Base-by-base conservation (phyloP, 306 rosid species). In the Inga oerstediana region DNA sequence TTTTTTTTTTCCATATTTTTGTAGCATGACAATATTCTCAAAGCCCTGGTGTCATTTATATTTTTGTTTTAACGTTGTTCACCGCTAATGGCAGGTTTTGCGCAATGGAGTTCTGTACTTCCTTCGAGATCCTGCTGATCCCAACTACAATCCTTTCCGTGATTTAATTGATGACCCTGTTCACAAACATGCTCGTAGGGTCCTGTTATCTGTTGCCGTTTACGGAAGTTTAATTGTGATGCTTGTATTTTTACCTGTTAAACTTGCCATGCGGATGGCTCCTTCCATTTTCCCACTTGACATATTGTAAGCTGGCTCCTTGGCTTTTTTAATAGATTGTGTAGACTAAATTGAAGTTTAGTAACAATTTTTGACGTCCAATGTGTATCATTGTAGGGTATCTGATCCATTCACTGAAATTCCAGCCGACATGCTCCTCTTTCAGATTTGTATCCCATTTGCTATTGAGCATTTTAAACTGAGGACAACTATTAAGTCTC, bases 141-240 rank as follows among this genome's bases (percentile, higher is more conserved):
- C 99, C 79, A 94, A 97, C 88, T 97, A 97, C 87, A 97, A 97
- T 88, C 99, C 98, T 34, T 97, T 97, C 88, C 98, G 97, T 74
- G 99, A 97, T 90, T 87, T 97, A 66, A 97, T 97, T 85, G 99
- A 97, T 72, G 99, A 97, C 81, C 98, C 99, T 45, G 97, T 97
- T 84, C 99, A 97, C 91, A 97, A 97, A 82, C 99, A 97, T 84
- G 98, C 99, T 81, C 99, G 99, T 81, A 88, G 99, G 86, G 99
- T 97, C 77, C 82, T 97, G 79, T 86, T 97, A 86, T 97, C 99
- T 37, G 94, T 97, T 84, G 98, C 95, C 5, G 99, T 97, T 54
- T 97, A 97, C 89, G 99, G 99, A 56, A 94, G 98, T 90, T 90
- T 97, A 86, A 97, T 97, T 79, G 99, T 97, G 86, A 97, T 97